Percentiles rank a stretch among this genome's conserved stretches.
Evolutionary conservation across 768 basidiomycete genomes (phyloP).

Genomic region (Rhodosporidiobolus odoratus): DNA sequence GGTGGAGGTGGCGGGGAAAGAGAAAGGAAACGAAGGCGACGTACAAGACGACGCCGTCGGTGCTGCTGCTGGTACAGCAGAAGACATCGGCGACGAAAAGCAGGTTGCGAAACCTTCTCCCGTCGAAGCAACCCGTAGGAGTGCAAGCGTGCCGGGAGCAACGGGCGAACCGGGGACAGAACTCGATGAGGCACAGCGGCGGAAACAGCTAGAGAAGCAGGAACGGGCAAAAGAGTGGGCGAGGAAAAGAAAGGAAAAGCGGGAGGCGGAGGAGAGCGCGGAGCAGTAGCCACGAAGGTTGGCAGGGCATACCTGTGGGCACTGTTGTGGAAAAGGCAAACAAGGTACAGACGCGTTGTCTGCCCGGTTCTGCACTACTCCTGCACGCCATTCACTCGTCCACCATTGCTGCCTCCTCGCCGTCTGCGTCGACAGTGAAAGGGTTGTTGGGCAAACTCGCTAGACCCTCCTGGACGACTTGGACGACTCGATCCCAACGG

Average conservation of each 20-base stretch:
- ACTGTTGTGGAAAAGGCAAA: too few species aligned
- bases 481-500: neutral
- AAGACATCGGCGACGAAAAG: too few species aligned
- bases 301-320: too few species aligned
- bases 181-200: neutral
- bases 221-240: conserved; percentile 22
- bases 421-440: neutral
- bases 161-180: neutral
- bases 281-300: too few species aligned
- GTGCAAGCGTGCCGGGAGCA: neutral
- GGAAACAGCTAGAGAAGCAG: conserved; percentile 1
- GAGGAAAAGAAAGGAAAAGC: conserved; percentile 1
- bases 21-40: neutral
- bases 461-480: neutral
- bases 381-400: too few species aligned
- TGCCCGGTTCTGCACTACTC: too few species aligned
- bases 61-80: too few species aligned
- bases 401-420: too few species aligned
- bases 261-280: neutral
- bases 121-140: neutral
- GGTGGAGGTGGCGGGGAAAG: neutral
- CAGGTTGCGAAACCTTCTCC: neutral
- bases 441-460: neutral
- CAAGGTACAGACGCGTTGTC: too few species aligned
- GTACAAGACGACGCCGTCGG: neutral